phyloP scores from a whole-genome alignment of 371 early-diverging fungal genomes.

The Amoeboaphelidium occidentale region DNA sequence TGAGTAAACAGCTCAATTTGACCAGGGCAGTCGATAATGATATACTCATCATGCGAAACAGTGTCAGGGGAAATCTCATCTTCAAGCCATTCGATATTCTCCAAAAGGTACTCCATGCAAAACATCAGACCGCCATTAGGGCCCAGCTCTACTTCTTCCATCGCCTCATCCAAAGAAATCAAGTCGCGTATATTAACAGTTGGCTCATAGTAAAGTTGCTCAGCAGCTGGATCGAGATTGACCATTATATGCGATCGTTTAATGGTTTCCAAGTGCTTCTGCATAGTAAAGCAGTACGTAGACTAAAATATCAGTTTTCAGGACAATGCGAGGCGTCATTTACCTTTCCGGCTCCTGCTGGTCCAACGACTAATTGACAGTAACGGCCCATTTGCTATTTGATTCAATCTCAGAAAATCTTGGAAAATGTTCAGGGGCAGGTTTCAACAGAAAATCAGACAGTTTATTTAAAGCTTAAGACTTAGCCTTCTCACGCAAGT shows the following conservation, averaged over 20 bases:
- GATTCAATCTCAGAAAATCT: neutral
- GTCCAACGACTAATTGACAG: slow-evolving; percentile 94
- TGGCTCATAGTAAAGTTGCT: slow-evolving; percentile 72
- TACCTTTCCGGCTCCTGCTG: slow-evolving; percentile 86
- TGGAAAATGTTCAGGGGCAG: too few species aligned
- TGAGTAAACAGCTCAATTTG: slow-evolving; percentile 99
- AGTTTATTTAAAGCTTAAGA: too few species aligned
- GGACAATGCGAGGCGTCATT: neutral
- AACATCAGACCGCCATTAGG: slow-evolving; percentile 97
- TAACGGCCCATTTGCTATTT: slow-evolving; percentile 37
- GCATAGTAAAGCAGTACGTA: slow-evolving; percentile 83
- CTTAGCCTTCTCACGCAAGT: too few species aligned
- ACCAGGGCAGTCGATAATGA: slow-evolving; percentile 97
- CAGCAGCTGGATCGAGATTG: slow-evolving; percentile 97
- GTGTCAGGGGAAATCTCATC: slow-evolving; percentile 56
- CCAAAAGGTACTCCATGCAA: slow-evolving; percentile 78
- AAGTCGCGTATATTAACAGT: slow-evolving; percentile 79
- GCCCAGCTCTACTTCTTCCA: slow-evolving; percentile 90
- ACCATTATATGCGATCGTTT: slow-evolving; percentile 68
- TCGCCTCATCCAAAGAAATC: slow-evolving; percentile 88
- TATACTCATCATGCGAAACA: slow-evolving; percentile 82
- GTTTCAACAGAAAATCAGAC: too few species aligned
- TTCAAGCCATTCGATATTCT: slow-evolving; percentile 90
- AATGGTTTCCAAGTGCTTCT: slow-evolving; percentile 61
- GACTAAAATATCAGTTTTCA: slow-evolving; percentile 22